phyloP scores from a whole-genome alignment of 2,329 filamentous ascomycete species.

The Dendrostoma leiphaemia region DNA sequence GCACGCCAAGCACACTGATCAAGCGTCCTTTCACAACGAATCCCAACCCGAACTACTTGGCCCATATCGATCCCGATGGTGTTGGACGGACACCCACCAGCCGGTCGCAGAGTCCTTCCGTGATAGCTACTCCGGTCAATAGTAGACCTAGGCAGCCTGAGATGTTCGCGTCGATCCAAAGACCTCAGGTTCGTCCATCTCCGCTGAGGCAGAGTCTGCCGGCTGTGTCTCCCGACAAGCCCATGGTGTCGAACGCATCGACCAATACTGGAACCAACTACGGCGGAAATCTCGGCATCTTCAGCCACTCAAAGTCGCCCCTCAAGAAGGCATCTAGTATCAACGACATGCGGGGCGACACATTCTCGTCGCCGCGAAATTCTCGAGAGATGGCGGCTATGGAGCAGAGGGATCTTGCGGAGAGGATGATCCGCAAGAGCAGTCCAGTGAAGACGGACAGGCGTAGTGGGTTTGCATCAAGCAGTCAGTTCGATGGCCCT shows the following conservation, averaged over 20 bases:
- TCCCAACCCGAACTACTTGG: constrained; percentile 77
- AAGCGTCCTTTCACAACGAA: constrained; percentile 77
- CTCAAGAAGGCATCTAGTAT: constrained; percentile 73
- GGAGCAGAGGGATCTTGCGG: constrained; percentile 44
- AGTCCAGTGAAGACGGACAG: constrained; percentile 42
- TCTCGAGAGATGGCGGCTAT: constrained; percentile 60
- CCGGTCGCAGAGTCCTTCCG: constrained; percentile 37
- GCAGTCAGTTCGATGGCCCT: constrained; percentile 5
- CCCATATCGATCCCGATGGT: constrained; percentile 68
- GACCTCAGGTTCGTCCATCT: constrained; percentile 32
- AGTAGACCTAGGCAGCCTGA: constrained; percentile 30
- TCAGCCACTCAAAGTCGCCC: constrained; percentile 77
- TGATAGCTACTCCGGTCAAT: constrained; percentile 39
- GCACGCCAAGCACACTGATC: constrained; percentile 60
- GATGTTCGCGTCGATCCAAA: constrained; percentile 24
- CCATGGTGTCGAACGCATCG: constrained; percentile 7
- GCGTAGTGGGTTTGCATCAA: constrained; percentile 19
- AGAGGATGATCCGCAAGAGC: constrained; percentile 32
- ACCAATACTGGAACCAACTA: constrained; percentile 31
- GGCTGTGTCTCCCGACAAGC: constrained; percentile 7
- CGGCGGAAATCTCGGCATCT: constrained; percentile 79
- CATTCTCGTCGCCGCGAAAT: constrained; percentile 51
- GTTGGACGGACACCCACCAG: constrained; percentile 31
- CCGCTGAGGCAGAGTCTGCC: constrained; percentile 12
- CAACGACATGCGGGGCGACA: constrained; percentile 49